phyloP scores from a whole-genome alignment of 1,139 yeast species.

The Yamadazyma membranifaciens region DNA sequence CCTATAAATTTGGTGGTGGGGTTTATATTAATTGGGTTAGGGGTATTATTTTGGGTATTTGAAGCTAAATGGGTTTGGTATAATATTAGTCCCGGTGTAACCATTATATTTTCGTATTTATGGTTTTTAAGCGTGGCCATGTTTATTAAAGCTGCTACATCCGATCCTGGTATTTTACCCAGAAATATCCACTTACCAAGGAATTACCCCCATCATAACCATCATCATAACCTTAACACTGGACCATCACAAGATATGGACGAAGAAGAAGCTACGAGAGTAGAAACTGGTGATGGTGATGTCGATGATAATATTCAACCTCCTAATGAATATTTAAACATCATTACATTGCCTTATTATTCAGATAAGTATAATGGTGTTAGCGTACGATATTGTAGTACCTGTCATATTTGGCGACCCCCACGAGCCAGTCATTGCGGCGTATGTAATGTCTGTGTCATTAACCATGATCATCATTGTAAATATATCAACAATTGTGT shows the following conservation, averaged over 20 bases:
- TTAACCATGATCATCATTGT: conserved; percentile 45
- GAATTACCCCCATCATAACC: conserved; percentile 2
- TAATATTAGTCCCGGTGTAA: conserved; percentile 54
- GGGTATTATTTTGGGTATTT: conserved; percentile 44
- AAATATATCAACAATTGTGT: conserved; percentile 41
- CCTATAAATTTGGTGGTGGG: conserved; percentile 38
- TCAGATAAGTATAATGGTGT: conserved; percentile 27
- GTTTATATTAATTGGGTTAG: conserved; percentile 40
- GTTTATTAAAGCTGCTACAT: conserved; percentile 53
- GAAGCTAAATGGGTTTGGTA: conserved; percentile 60
- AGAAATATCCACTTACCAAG: conserved; percentile 61
- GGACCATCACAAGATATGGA: not conserved
- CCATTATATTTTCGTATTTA: conserved; percentile 56
- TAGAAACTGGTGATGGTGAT: not conserved
- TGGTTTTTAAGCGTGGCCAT: conserved; percentile 50
- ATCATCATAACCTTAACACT: no score
- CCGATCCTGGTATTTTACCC: conserved; percentile 77
- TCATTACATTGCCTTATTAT: conserved; percentile 52
- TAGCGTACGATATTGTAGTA: conserved; percentile 43
- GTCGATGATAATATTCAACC: conserved; percentile 8
- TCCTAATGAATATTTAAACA: conserved; percentile 61
- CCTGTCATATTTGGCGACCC: conserved; percentile 50
- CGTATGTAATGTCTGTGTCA: conserved; percentile 44
- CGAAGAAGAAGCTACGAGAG: not conserved
- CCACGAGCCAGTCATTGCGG: conserved; percentile 46